phyloP scores from a whole-genome alignment of 2,329 filamentous ascomycete species.

The Verticillium albo-atrum region DNA sequence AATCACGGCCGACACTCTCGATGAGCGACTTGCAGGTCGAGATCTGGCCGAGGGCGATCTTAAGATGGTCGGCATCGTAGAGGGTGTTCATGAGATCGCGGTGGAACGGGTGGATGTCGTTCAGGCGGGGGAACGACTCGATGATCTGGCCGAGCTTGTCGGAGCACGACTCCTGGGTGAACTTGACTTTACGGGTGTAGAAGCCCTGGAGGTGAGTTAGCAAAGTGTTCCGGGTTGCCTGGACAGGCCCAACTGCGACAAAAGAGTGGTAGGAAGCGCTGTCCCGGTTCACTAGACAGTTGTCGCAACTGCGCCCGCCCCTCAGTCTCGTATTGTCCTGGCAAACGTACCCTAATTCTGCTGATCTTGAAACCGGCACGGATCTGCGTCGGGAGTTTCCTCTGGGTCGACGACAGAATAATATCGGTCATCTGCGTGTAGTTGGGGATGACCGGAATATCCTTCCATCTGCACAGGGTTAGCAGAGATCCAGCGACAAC shows the following conservation, averaged over 20 bases:
- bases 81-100: constrained; percentile 83
- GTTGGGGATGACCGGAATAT: constrained; percentile 84
- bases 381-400: constrained; percentile 91
- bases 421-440: constrained; percentile 97
- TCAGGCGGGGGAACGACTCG: constrained; percentile 85
- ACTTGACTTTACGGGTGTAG: constrained; percentile 90
- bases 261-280: neutral
- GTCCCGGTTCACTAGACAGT: too few relatives aligned
- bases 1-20: constrained; percentile 93
- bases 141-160: constrained; percentile 91
- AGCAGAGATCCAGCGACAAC: neutral
- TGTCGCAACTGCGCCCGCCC: neutral
- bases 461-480: constrained; percentile 61
- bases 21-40: constrained; percentile 95
- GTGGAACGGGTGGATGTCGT: constrained; percentile 95
- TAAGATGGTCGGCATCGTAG: constrained; percentile 97
- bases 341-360: constrained; percentile 50
- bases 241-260: neutral
- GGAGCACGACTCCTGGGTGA: constrained; percentile 91
- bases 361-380: constrained; percentile 90
- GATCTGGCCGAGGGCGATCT: constrained; percentile 91
- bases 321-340: neutral
- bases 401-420: constrained; percentile 88
- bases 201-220: neutral
- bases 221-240: neutral